Evolutionary conservation across 768 basidiomycete species (phyloP), one percentile per base, ranked within the genome.

Genomic region (Strobilomyces confusus): DNA sequence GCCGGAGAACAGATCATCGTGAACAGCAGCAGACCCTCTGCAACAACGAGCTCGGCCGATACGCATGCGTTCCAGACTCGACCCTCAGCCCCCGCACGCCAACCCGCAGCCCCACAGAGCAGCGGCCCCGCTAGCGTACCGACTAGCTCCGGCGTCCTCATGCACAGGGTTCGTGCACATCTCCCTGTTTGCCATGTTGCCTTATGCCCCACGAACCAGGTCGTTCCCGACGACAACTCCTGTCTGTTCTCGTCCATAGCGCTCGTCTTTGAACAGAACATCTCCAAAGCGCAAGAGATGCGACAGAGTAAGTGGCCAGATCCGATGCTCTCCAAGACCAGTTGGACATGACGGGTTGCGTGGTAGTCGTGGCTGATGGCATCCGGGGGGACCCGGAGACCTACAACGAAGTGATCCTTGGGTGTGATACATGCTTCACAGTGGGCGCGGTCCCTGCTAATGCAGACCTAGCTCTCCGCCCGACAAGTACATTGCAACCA

Each of bases 141-240:
- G 38, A 80, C 77, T 5, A 81, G 82, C 43, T 83, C 83, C 1
- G 80, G 85, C 15, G 80, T 81, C 49, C 75, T 92, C 17, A 72
- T 92, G n/a, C 89, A 92, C 63, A 74, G 87, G 55, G 91, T 90
- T 64, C 25, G 44, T 23, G 33, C 13, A 36, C 43, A 33, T 43
- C 6, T 19, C 1, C 32, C 22, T 41, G 7, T 22, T 37, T 44
- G 48, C 34, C 62, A 40, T 37, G 33, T 57, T 32, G 43, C 57
- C 34, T 22, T 22, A 51, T 36, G 12, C 19, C n/a, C 9, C 7
- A 15, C 20, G 22, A 26, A 44, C 15, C 23, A 89, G 82, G 78
- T 93, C 51, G 92, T 95, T 17, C 95, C 94, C n/a, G 95, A 98
- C 63, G 95, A 98, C 72, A 98, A 98, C 63, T 89, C 92, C 1